phyloP scores from a whole-genome alignment of 805 yeast genomes.

The Dipodascus geniculatus region DNA sequence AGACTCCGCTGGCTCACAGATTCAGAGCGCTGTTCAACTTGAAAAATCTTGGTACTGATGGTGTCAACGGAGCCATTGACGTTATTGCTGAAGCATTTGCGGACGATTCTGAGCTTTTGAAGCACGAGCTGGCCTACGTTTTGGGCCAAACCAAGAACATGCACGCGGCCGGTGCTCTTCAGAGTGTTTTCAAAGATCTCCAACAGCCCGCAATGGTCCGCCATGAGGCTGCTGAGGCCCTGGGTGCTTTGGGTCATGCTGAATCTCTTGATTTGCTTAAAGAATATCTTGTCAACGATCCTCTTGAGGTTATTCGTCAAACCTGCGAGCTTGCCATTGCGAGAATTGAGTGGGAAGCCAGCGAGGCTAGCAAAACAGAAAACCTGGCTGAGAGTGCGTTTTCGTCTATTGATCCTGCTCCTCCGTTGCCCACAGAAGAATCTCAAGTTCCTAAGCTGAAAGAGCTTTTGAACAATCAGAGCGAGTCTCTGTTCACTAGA shows the following conservation, averaged over 20 bases:
- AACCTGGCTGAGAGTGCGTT: constrained; percentile 63
- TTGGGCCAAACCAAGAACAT: constrained; percentile 88
- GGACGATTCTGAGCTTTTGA: constrained; percentile 77
- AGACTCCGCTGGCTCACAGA: constrained; percentile 67
- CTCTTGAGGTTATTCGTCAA: constrained; percentile 80
- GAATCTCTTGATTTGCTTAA: constrained; percentile 57
- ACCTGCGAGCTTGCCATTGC: constrained; percentile 96
- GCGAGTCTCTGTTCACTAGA: constrained; percentile 75
- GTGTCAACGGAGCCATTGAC: constrained; percentile 51
- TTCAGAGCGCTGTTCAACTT: constrained; percentile 90
- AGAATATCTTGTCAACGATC: constrained; percentile 58
- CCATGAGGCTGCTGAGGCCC: constrained; percentile 98
- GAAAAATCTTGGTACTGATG: constrained; percentile 75
- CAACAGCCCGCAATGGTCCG: constrained; percentile 85
- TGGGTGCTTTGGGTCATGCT: constrained; percentile 86
- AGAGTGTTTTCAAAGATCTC: constrained; percentile 53
- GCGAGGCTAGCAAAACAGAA: constrained; percentile 55
- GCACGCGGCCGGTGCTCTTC: constrained; percentile 62
- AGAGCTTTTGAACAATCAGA: constrained; percentile 60
- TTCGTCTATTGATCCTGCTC: constrained; percentile 94
- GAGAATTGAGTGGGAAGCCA: constrained; percentile 85
- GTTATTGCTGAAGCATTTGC: constrained; percentile 77
- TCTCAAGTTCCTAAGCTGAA: constrained; percentile 58
- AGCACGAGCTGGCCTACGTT: constrained; percentile 96
- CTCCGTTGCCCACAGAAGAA: constrained; percentile 69